A percentile compares a stretch with the other conserved stretches of the same genome.
phyloP scores from a whole-genome alignment of 345 rosid species.

The Bruguiera sexangula region DNA sequence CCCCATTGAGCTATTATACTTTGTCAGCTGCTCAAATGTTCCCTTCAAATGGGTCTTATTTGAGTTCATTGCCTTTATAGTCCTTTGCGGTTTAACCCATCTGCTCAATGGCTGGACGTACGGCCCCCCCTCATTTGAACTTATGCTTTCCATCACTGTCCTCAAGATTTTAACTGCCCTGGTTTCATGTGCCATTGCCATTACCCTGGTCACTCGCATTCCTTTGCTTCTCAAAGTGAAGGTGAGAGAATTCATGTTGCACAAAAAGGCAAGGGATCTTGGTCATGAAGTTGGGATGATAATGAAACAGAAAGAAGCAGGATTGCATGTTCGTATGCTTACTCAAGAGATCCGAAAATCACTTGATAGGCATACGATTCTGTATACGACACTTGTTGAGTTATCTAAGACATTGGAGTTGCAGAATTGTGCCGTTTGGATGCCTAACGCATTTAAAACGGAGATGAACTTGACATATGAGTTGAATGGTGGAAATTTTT shows the following conservation, averaged over 20 bases:
- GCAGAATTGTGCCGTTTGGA: conserved; percentile 96
- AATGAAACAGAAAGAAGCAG: conserved; percentile 81
- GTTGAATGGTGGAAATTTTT: conserved; percentile 48
- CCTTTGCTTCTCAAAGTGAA: conserved; percentile 93
- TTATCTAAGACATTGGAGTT: conserved; percentile 76
- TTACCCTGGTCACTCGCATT: conserved; percentile 78
- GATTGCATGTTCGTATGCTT: conserved; percentile 86
- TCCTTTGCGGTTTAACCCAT: conserved; percentile 96
- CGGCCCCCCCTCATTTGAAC: conserved; percentile 70
- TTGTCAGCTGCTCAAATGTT: conserved; percentile 84
- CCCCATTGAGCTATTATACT: conserved; percentile 89
- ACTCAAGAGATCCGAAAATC: conserved; percentile 94
- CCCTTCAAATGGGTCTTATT: conserved; percentile 98
- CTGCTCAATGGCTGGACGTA: conserved; percentile 93
- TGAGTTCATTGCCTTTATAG: conserved; percentile 94
- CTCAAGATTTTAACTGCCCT: conserved; percentile 90
- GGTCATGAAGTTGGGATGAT: conserved; percentile 87
- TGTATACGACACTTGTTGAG: conserved; percentile 87
- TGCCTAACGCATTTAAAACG: conserved; percentile 59
- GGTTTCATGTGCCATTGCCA: conserved; percentile 93
- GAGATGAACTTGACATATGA: conserved; percentile 79
- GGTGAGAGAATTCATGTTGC: conserved; percentile 86
- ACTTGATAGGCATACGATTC: conserved; percentile 74
- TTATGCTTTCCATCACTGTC: conserved; percentile 83
- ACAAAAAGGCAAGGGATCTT: conserved; percentile 84